These are phyloP conservation scores for Cercospora sesami DNA, from an alignment of 2,329 filamentous ascomycete genomes.

Conservation along the genomic window DNA sequence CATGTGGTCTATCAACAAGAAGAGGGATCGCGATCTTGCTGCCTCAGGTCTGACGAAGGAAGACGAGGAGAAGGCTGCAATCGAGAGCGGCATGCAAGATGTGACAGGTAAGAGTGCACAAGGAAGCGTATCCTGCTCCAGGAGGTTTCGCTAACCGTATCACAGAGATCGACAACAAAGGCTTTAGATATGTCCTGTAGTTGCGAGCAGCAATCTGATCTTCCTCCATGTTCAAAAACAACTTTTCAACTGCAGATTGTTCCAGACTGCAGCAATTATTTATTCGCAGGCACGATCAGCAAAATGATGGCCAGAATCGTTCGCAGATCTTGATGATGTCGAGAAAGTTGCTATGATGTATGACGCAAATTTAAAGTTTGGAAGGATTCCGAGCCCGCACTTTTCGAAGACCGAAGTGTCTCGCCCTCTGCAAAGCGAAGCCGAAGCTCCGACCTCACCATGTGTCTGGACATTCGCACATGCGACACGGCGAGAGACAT, in stretches of 20 bases:
- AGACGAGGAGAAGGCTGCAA: slow-evolving; percentile 52
- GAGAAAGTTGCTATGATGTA: background rate
- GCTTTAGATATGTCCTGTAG: slow-evolving; percentile 51
- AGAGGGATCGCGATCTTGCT: slow-evolving; percentile 51
- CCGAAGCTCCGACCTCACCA: background rate
- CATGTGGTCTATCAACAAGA: slow-evolving; percentile 58
- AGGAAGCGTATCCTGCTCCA: background rate
- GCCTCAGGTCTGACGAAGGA: slow-evolving; percentile 36
- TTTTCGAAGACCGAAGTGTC: slow-evolving; percentile 1
- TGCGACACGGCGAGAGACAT: background rate
- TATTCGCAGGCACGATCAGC: background rate
- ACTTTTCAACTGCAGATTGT: background rate
- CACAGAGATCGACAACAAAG: slow-evolving; percentile 55
- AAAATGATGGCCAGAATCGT: too few species aligned
- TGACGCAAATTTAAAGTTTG: background rate
- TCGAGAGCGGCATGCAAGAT: slow-evolving; percentile 58
- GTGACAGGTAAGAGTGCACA: slow-evolving; percentile 40
- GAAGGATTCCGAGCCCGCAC: background rate
- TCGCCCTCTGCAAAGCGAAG: background rate
- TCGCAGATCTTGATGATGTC: background rate
- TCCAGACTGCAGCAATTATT: background rate
- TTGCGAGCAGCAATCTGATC: background rate
- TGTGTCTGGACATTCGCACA: background rate
- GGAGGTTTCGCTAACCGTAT: background rate
- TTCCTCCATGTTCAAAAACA: background rate